Evolutionary conservation across 2,329 filamentous ascomycete species (phyloP).

Genomic region (Colletotrichum camelliae): DNA sequence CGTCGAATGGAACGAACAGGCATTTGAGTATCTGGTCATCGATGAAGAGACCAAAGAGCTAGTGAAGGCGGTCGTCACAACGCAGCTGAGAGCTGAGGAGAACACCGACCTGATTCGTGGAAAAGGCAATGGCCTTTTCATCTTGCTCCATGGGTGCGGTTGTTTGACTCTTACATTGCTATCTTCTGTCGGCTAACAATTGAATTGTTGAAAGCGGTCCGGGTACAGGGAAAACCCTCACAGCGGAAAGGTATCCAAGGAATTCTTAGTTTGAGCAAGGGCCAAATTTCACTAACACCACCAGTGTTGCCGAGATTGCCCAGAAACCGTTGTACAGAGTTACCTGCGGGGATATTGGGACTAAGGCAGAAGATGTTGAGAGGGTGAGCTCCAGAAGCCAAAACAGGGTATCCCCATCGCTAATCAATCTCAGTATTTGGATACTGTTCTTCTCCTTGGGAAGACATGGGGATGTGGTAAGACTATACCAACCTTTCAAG

Average conservation of each 20-base stretch:
- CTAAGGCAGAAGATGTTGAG: constrained; percentile 32
- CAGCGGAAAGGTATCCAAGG: constrained; percentile 31
- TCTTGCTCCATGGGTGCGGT: constrained; percentile 34
- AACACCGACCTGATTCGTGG: constrained; percentile 33
- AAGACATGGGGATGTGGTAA: constrained; percentile 37
- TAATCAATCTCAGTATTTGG: constrained; percentile 13
- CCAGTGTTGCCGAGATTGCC: constrained; percentile 37
- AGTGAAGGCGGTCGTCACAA: constrained; percentile 31
- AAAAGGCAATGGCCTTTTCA: constrained; percentile 39
- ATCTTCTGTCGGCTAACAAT: background rate
- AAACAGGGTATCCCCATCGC: too few relatives aligned
- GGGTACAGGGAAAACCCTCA: constrained; percentile 41
- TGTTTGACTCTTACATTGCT: background rate
- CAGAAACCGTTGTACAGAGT: constrained; percentile 39
- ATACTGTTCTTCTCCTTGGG: constrained; percentile 32
- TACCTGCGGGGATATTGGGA: constrained; percentile 42
- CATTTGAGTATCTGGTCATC: constrained; percentile 24
- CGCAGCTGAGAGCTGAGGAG: constrained; percentile 21
- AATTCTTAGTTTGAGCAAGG: too few relatives aligned
- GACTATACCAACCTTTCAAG: too few relatives aligned
- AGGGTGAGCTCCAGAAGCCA: background rate
- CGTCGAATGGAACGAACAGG: constrained; percentile 18
- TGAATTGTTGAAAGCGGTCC: constrained; percentile 21
- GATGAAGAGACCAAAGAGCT: constrained; percentile 29
- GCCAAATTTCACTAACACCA: background rate